Evolutionary conservation across 306 rosid genomes (phyloP), one percentile per base, ranked within the genome.

Genomic region (Vachellia collinsii): DNA sequence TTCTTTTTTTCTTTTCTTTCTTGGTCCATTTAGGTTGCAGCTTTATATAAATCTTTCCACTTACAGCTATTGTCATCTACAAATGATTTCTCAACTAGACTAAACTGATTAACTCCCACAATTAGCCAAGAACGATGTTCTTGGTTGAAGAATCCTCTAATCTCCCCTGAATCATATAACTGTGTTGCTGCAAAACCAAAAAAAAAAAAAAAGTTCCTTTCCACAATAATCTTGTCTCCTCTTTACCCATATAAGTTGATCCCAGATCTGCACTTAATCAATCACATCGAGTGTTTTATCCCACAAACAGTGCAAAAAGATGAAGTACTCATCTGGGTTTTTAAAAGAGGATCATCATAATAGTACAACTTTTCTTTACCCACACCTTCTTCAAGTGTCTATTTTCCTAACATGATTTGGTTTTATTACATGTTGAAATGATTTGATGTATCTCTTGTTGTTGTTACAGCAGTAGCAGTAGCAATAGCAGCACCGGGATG

Each of bases 381-480:
- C n/a, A n/a, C 29, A 12, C 29, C 17, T 1, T n/a, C n/a, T 7
- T 54, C 6, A 34, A 65, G 9, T 38, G 13, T 38, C 14, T 39
- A 22, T 82, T 16, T 85, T 16, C 62, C 43, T 64, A 20, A 29
- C 25, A 37, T 80, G 37, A 75, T 53, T 23, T 62, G 68, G 8
- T 62, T 56, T 56, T 25, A 12, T 56, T 25, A 29, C 8, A 25
- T 75, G 14, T 3, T 51, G 70, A 84, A 23, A 16, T 10, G 36
- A 29, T 77, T 25, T 77, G 46, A 11, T 46, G 34, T 71, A 8
- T 56, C 29, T 56, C 62, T n/a, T 53, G 9, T 17, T 54, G 54
- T 54, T 79, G 7, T 67, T 84, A 84, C 91, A 92, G 97, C 70
- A 74, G 47, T 17, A 72, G 81, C 74, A 79, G 37, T 14, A 71